A percentile compares a stretch with the other conserved stretches of the same genome.
Conservation (phyloP, 768 basidiomycete genomes). For the Tulasnella sp. region DNA sequence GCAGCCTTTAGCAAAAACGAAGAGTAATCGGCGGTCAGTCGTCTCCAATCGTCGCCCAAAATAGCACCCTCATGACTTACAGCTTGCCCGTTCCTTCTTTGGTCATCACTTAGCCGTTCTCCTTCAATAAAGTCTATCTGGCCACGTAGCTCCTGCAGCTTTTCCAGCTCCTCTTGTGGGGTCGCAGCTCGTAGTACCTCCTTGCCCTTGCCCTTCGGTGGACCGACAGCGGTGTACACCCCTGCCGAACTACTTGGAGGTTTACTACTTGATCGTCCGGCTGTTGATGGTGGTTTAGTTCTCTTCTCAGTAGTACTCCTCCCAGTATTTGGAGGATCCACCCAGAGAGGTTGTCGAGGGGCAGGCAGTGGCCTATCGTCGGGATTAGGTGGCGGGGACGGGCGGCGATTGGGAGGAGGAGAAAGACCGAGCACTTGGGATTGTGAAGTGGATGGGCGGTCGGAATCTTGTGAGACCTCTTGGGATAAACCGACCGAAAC, state of each 20-base stretch:
- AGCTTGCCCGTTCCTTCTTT: not conserved
- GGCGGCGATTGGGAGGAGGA: constrained; percentile 25
- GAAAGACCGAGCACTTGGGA: not conserved
- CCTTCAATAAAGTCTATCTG: constrained; percentile 1
- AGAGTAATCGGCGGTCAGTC: not conserved
- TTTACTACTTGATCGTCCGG: not conserved
- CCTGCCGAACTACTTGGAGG: not conserved
- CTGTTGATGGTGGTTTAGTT: constrained; percentile 1
- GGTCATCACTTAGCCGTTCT: not conserved
- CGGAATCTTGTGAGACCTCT: not conserved
- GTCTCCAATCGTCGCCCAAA: not conserved
- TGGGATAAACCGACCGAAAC: constrained; percentile 7
- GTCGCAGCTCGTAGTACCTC: not conserved
- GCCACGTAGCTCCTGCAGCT: not conserved
- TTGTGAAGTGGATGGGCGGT: not conserved
- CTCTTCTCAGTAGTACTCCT: not conserved
- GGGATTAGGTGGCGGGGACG: constrained; percentile 7
- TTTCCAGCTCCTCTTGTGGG: not conserved
- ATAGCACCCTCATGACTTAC: not conserved
- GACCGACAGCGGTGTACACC: not conserved
- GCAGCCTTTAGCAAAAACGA: not conserved
- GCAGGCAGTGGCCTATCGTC: constrained; percentile 21
- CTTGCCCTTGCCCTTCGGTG: constrained; percentile 1
- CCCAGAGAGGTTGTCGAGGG: not conserved
- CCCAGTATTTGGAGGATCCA: not conserved